Evolutionary conservation across 225 moss, liverwort and hornwort species (phyloP), one percentile per base, ranked within the genome.

Genomic region (Polytrichum commune): DNA sequence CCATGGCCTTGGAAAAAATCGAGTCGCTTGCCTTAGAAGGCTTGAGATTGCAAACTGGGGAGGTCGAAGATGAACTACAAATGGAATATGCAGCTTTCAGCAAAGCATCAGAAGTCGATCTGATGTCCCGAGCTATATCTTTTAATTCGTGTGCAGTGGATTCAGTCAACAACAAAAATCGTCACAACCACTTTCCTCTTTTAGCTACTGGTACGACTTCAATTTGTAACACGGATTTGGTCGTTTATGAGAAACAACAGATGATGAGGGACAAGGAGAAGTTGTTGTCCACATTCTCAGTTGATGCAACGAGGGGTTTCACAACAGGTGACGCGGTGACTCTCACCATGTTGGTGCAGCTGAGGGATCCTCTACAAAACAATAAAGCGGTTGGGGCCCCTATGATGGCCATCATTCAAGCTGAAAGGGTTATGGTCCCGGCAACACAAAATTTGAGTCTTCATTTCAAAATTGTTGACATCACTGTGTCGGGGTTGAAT

Each of bases 21-120:
- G 90, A 97, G 81, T 82, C 94, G 27, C 79, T 94, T 58, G 92
- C 91, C 8, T 72, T 97, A 75, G 89, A 97, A 67, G 94, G 92
- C 22, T 64, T 97, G 70, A 94, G 88, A 79, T 85, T 97, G 55
- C 91, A 94, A 78, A 75, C 88, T 19, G 85, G 88, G 65, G 86
- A 91, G 89, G 78, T 85, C 3, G 88, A 79, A 46, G 46, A 13
- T 2, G 13, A 46, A 46, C 81, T 24, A 81, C 79, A 55, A 77
- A 19, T 55, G 81, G 83, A 61, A 83, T 85, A 10, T 89, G 77
- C 60, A 79, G 70, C 46, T 46, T 46, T 46, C 13, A 16, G 46
- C 16, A 46, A 46, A 46, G 10, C 13, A 13, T 46, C 13, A 46
- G 63, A 77, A 5, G 83, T 79, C 19, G 88, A 82, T 6, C 75